Evolutionary conservation across 2,329 filamentous ascomycete species (phyloP), one percentile per base, ranked within the genome.

Genomic region (Xylaria sp.): DNA sequence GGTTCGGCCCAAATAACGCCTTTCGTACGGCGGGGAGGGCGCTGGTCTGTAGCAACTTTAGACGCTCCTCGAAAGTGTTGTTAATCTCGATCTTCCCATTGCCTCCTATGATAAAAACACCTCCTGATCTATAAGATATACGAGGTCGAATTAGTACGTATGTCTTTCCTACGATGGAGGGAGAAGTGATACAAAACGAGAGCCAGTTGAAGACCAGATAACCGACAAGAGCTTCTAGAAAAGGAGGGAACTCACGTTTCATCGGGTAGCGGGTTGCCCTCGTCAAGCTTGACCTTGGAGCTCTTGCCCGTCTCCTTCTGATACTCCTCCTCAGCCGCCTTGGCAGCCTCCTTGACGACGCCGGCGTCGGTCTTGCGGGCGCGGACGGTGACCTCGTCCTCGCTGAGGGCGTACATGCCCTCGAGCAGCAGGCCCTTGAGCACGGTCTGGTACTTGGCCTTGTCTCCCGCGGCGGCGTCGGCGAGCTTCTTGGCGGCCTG

Each of bases 41-140:
- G 74, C 92, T 92, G 66, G 91, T 90, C 83, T 97, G 92, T 73
- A 98, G 89, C 70, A 98, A 86, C 78, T 88, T 89, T 82, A 99
- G 86, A 74, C 96, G 91, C 80, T 97, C 92, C 80, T 98, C 96
- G 75, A 98, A 92, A 65, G 96, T 98, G 86, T 99, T 98, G 88
- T 98, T 94, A 82, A 99, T 95, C 78, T 97, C 94, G 80, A 99
- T 98, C 87, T 95, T 98, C 80, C 96, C 96, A 73, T 87, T 87
- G 74, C 92, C 91, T 73, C 94, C 94, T 65, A 97, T 83, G 73
- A 99, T 90, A 68, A 88, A 81, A 67, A 97, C 87, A 76, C 96
- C 96, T 70, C 96, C 96, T 69, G 94, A 87, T 77, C 96, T 98
- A 75, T 70, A 60, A 37, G 28, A 34, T 37, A 9, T 37, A 37